Percentiles rank a stretch among this genome's conserved stretches.
These are phyloP conservation scores for Trichoderma brevicompactum DNA, from an alignment of 2,329 filamentous ascomycete genomes.

Conservation along the genomic window DNA sequence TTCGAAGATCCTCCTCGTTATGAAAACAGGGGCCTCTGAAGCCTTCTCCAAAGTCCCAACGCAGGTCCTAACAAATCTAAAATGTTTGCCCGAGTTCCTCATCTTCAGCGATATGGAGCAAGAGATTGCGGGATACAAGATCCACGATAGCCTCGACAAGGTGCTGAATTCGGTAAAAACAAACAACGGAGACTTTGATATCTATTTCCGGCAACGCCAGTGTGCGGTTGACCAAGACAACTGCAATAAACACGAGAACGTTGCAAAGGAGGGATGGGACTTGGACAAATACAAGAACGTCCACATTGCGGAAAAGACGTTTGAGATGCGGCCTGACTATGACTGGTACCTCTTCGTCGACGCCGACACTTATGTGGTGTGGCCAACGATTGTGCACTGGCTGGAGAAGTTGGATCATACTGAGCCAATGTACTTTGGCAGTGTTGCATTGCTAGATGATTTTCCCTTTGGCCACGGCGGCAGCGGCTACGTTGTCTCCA, in stretches of 20 bases:
- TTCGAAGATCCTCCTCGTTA: constrained; percentile 53
- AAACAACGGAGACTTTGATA: constrained; percentile 55
- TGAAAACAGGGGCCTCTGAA: constrained; percentile 64
- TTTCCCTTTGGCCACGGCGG: constrained; percentile 60
- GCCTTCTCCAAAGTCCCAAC: constrained; percentile 56
- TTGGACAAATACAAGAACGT: constrained; percentile 67
- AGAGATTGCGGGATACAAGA: constrained; percentile 49
- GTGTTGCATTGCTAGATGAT: constrained; percentile 48
- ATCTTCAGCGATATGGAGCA: constrained; percentile 63
- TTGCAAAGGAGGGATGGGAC: constrained; percentile 50
- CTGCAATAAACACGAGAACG: constrained; percentile 44
- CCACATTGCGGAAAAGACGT: constrained; percentile 62
- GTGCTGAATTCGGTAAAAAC: constrained; percentile 50
- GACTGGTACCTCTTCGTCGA: constrained; percentile 66
- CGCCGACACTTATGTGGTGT: constrained; percentile 61
- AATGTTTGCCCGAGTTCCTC: constrained; percentile 55
- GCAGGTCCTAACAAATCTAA: constrained; percentile 57
- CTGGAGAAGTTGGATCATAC: constrained; percentile 49
- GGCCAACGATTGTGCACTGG: constrained; percentile 57
- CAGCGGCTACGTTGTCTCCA: constrained; percentile 58
- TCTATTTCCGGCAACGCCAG: constrained; percentile 51
- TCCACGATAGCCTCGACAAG: constrained; percentile 53
- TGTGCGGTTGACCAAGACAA: constrained; percentile 52
- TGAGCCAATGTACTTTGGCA: constrained; percentile 56
- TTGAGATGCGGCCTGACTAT: constrained; percentile 52